Evolutionary conservation across 768 basidiomycete species (phyloP).

Genomic region (Naganishia friedmannii): DNA sequence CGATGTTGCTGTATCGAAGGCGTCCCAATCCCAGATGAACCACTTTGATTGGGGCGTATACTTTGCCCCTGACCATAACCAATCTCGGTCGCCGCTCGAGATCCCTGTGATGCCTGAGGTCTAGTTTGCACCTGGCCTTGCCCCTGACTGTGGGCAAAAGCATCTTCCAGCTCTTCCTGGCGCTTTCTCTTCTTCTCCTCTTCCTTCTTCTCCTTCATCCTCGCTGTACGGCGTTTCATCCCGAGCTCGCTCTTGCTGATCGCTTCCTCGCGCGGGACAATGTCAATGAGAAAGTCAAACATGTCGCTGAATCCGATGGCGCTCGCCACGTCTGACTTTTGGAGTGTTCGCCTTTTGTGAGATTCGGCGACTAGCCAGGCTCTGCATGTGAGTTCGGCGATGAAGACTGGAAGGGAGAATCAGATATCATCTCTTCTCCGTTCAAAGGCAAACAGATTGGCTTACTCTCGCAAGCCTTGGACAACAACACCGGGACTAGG

Average conservation of each 20-base stretch:
- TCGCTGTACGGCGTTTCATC: slow-evolving; percentile 20
- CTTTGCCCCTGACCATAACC: not conserved
- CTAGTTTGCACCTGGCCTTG: not conserved
- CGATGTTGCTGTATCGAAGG: not conserved
- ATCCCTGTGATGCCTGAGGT: not conserved
- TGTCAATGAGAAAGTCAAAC: slow-evolving; percentile 96
- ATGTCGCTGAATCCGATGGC: slow-evolving; percentile 89
- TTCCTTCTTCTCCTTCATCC: slow-evolving; percentile 26
- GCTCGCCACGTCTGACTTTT: slow-evolving; percentile 87
- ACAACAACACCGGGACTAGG: slow-evolving; percentile 85
- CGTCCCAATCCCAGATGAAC: not conserved
- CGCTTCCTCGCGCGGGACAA: slow-evolving; percentile 78
- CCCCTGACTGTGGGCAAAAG: slow-evolving; percentile 1
- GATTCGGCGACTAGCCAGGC: slow-evolving; percentile 94
- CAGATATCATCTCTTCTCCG: not conserved
- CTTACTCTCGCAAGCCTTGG: slow-evolving; percentile 97
- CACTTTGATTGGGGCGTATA: not conserved
- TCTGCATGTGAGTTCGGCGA: slow-evolving; percentile 90
- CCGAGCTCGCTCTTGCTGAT: slow-evolving; percentile 23
- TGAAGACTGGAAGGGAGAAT: slow-evolving; percentile 70
- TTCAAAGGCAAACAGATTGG: slow-evolving; percentile 34
- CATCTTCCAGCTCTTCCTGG: slow-evolving; percentile 22
- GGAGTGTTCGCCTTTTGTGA: slow-evolving; percentile 92
- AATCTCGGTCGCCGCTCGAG: not conserved
- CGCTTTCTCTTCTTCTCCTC: slow-evolving; percentile 20